Conservation (phyloP, 1,139 yeast species). For the Hemisphaericaspora lyxosophila region DNA sequence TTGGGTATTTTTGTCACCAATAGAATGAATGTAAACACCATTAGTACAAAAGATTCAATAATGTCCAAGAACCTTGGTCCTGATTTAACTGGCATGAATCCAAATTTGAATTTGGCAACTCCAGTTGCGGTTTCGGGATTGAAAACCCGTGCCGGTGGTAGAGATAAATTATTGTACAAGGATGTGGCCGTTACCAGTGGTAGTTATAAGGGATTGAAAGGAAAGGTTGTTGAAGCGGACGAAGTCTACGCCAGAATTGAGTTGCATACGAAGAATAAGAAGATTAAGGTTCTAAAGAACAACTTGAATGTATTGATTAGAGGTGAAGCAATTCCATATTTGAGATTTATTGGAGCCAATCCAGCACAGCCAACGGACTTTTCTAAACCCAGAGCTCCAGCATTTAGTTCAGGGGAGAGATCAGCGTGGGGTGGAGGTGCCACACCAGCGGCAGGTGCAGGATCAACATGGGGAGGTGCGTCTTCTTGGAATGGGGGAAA, state of each 20-base stretch:
- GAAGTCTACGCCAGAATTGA: constrained; percentile 91
- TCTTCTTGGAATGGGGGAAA: constrained; percentile 36
- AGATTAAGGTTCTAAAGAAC: constrained; percentile 77
- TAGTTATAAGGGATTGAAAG: constrained; percentile 91
- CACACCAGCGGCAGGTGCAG: constrained; percentile 29
- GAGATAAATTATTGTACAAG: constrained; percentile 78
- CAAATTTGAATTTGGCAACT: constrained; percentile 55
- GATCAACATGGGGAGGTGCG: constrained; percentile 22
- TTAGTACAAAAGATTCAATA: constrained; percentile 78
- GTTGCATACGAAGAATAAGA: constrained; percentile 87
- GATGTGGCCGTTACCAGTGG: constrained; percentile 87
- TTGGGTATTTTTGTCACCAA: constrained; percentile 87
- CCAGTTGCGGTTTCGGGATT: constrained; percentile 54
- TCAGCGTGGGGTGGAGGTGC: constrained; percentile 45
- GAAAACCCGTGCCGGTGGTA: constrained; percentile 59
- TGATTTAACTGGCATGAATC: constrained; percentile 83
- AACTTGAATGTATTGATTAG: constrained; percentile 69
- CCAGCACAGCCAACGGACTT: constrained; percentile 13
- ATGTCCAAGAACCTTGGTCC: constrained; percentile 56
- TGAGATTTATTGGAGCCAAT: constrained; percentile 67
- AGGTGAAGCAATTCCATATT: constrained; percentile 73
- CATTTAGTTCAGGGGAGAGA: constrained; percentile 43
- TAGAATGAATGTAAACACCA: constrained; percentile 74
- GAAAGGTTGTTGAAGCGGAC: constrained; percentile 90
- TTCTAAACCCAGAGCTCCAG: constrained; percentile 35